phyloP scores from a whole-genome alignment of 1,139 yeast species.

The Candida labiduridarum region DNA sequence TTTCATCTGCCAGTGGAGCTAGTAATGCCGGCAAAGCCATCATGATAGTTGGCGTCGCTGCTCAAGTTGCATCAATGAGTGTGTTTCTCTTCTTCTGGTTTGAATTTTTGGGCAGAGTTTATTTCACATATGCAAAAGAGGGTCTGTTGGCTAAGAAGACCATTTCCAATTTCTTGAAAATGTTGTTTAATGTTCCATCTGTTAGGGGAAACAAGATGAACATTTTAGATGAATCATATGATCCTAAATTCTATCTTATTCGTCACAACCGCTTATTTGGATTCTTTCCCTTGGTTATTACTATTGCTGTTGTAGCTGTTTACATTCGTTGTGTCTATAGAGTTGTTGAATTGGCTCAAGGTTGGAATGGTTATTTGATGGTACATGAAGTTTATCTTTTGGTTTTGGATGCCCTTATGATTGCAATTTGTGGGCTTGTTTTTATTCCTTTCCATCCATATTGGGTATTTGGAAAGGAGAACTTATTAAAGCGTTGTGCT shows the following conservation, averaged over 20 bases:
- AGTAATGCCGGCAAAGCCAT: constrained; percentile 60
- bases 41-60: constrained; percentile 80
- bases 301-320: constrained; percentile 54
- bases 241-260: constrained; percentile 39
- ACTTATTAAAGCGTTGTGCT: constrained; percentile 14
- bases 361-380: constrained; percentile 72
- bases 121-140: constrained; percentile 15
- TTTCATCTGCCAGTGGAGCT: constrained; percentile 58
- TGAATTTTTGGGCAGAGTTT: constrained; percentile 49
- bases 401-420: constrained; percentile 74
- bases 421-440: constrained; percentile 41
- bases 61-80: constrained; percentile 77
- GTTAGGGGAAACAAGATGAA: constrained; percentile 17
- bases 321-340: constrained; percentile 77
- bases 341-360: constrained; percentile 73
- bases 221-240: constrained; percentile 31
- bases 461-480: constrained; percentile 43
- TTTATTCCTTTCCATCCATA: constrained; percentile 65
- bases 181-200: constrained; percentile 25
- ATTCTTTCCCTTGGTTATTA: constrained; percentile 50
- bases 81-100: constrained; percentile 59
- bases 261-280: constrained; percentile 42
- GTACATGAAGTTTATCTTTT: constrained; percentile 70
- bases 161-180: constrained; percentile 27
- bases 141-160: constrained; percentile 27